Base-by-base conservation (phyloP, 2,329 filamentous ascomycete genomes). In the Dothideomycetes sp. region DNA sequence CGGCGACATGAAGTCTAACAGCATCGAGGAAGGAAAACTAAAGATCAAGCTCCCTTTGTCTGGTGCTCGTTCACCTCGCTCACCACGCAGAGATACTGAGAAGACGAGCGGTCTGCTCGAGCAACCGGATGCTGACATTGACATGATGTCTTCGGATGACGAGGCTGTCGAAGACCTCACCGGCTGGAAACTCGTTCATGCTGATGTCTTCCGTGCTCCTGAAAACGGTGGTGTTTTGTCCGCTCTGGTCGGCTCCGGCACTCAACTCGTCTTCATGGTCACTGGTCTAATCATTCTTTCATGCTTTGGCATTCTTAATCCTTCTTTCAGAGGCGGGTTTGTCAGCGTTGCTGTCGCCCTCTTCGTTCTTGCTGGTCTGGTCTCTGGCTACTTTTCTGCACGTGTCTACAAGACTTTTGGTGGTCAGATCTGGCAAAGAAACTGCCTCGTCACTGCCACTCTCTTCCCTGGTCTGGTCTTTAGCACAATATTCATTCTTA, bases 251-350 rank as follows among this genome's bases (percentile, higher is more conserved):
- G 87, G 87, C 3, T 93, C 85, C 1, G 86, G 86, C 29, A 86
- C 83, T 70, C 86, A 94, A 62, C 71, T 94, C 2, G 69, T 93
- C 9, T 87, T 89, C 60, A 87, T 91, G 80, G 74, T 78, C 1
- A 63, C 78, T 27, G 82, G 84, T 1, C 68, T 93, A 4, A 70
- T 89, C 9, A 56, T 80, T 4, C 68, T 89, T 18, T 43, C 82
- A 55, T 83, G 82, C 43, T 61, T 91, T 22, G 86, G 86, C 4
- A 61, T 93, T 3, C 61, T 93, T 42, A 93, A 93, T 54, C 86
- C 86, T 2, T 87, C 82, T 58, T 91, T 87, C 69, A 79, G 86
- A n/a, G 86, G 86, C 44, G 85, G 86, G 1, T 94, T 93, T 60
- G 74, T 91, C 56, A 89, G 82, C 53, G 84, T 91, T 28, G 85